Percentiles rank a stretch among this genome's conserved stretches.
phyloP scores from a whole-genome alignment of 768 basidiomycete species.

The Goffeauzyma gilvescens region DNA sequence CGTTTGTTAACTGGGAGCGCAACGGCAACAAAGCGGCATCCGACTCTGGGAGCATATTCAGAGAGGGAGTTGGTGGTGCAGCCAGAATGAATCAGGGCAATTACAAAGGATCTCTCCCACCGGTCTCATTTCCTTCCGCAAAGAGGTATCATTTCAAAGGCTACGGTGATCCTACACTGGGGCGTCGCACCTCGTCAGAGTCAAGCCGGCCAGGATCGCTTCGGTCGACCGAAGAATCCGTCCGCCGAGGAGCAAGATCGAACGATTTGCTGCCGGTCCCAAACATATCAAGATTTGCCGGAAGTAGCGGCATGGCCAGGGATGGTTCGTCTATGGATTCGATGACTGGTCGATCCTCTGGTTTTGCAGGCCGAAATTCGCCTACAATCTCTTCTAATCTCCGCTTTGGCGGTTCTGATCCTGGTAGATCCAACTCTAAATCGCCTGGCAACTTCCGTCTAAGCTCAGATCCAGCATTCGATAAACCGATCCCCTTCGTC shows the following conservation, averaged over 20 bases:
- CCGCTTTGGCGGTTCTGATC: conserved; percentile 4
- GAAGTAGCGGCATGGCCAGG: no score
- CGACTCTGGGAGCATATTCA: no score
- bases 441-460: no score
- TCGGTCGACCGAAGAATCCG: conserved; percentile 20
- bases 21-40: neutral
- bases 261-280: neutral
- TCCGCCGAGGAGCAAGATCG: neutral
- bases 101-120: conserved; percentile 14
- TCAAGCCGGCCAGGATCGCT: conserved; percentile 25
- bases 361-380: conserved; percentile 4
- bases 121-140: conserved; percentile 24
- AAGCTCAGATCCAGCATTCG: conserved; percentile 27
- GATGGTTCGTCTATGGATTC: no score
- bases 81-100: no score
- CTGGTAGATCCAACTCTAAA: no score
- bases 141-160: conserved; percentile 29
- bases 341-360: no score
- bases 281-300: no score
- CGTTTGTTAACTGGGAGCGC: conserved; percentile 9
- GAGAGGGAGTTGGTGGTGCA: no score
- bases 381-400: conserved; percentile 3
- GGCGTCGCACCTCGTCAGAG: conserved; percentile 17
- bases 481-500: conserved; percentile 23
- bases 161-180: conserved; percentile 12